Evolutionary conservation across 1,139 yeast species (phyloP).

Genomic region (Pichia sp.): DNA sequence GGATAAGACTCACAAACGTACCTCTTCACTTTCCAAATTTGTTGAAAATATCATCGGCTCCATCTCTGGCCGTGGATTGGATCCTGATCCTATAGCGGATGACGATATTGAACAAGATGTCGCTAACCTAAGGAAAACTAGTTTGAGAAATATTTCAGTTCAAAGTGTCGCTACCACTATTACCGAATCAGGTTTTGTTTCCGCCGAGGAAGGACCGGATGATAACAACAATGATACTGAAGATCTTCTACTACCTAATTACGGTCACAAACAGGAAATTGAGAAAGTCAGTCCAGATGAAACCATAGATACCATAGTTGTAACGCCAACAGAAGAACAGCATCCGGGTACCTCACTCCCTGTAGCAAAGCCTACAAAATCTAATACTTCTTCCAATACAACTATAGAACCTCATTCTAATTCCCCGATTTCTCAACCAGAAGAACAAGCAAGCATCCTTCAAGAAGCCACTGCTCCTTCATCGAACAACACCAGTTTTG

Average conservation of each 20-base stretch:
- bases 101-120: slow-evolving; percentile 11
- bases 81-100: slow-evolving; percentile 2
- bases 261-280: not conserved
- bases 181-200: slow-evolving; percentile 30
- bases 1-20: not conserved
- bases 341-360: not conserved
- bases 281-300: slow-evolving; percentile 4
- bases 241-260: not conserved
- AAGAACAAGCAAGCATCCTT: not conserved
- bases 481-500: slow-evolving; percentile 16
- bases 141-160: slow-evolving; percentile 22
- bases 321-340: slow-evolving; percentile 5
- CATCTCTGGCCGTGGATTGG: slow-evolving; percentile 5
- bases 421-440: not conserved
- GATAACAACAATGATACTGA: slow-evolving; percentile 1
- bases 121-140: slow-evolving; percentile 2
- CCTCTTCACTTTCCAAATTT: not conserved
- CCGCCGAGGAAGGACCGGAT: slow-evolving; percentile 27
- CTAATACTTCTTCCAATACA: not conserved
- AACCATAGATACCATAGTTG: slow-evolving; percentile 12
- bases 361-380: not conserved
- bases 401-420: not conserved
- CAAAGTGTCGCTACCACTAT: slow-evolving; percentile 26
- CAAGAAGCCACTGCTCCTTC: not conserved
- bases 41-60: slow-evolving; percentile 12